Percentiles rank a stretch among this genome's conserved stretches.
Conservation (phyloP, 345 rosid genomes). For the Hibiscus trionum region DNA sequence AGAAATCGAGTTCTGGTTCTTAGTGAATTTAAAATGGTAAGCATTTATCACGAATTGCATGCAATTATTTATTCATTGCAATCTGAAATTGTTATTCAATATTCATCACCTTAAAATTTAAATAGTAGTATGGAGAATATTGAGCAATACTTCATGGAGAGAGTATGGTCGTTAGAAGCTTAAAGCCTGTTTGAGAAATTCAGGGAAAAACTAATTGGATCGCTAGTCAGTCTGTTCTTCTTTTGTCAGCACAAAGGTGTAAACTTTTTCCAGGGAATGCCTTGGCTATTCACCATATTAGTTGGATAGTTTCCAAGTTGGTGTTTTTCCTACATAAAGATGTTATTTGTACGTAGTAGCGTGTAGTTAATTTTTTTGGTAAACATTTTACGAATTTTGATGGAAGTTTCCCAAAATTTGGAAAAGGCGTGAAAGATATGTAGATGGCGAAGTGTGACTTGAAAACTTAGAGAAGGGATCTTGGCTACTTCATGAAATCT, state of each 20-base stretch:
- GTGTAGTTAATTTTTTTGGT: too few species aligned
- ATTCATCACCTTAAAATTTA: neutral
- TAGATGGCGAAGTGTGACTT: too few species aligned
- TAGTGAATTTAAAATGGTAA: constrained; percentile 28
- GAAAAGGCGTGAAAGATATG: too few species aligned
- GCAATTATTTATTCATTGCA: neutral
- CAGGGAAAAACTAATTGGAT: neutral
- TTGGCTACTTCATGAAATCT: too few species aligned
- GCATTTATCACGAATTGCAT: neutral
- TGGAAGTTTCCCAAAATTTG: too few species aligned
- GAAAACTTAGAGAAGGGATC: too few species aligned
- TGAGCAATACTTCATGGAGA: neutral
- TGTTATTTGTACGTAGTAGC: too few species aligned
- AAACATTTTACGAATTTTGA: too few species aligned
- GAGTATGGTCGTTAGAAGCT: neutral
- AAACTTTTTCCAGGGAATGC: neutral
- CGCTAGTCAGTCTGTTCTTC: neutral
- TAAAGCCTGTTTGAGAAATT: neutral
- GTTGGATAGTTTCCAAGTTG: neutral
- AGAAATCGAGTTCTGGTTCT: constrained; percentile 45
- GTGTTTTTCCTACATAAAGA: too few species aligned
- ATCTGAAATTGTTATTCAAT: neutral
- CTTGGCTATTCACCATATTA: neutral
- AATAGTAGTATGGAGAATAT: too few species aligned
- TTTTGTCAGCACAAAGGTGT: neutral